Conservation (phyloP, 805 yeast genomes). For the Jamesozyma piceae region DNA sequence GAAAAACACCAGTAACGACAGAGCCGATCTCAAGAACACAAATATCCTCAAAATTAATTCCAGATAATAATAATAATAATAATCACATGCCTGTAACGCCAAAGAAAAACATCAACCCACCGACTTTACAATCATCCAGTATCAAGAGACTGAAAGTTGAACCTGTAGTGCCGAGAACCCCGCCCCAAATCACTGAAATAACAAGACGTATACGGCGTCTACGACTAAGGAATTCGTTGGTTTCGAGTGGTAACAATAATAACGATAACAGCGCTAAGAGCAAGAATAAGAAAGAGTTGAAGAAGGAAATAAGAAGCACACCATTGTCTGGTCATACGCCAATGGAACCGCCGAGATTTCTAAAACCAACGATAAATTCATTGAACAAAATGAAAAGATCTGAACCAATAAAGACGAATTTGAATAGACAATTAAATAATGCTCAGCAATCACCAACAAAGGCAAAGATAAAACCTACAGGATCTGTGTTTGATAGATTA, state of each 20-base stretch:
- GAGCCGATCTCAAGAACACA: no score
- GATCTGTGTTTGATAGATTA: conserved; percentile 22
- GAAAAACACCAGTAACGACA: no score
- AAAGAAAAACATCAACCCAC: conserved; percentile 2
- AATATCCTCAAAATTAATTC: neutral
- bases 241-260: conserved; percentile 2
- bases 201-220: conserved; percentile 23
- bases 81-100: conserved; percentile 8
- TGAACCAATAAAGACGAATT: neutral
- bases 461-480: neutral
- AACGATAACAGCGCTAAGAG: neutral
- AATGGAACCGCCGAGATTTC: conserved; percentile 19
- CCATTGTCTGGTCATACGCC: conserved; percentile 12
- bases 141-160: conserved; percentile 7
- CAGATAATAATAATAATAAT: neutral
- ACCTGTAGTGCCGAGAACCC: conserved; percentile 3
- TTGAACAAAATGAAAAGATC: conserved; percentile 10
- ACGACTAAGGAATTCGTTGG: conserved; percentile 12
- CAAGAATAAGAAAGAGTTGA: neutral
- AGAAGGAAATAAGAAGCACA: conserved; percentile 9
- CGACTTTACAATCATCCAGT: conserved; percentile 4
- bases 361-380: conserved; percentile 21
- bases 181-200: conserved; percentile 18
- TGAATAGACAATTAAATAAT: neutral
- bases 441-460: neutral